Percentiles rank a stretch among this genome's conserved stretches.
phyloP scores from a whole-genome alignment of 352 stramenopile species.

The Phytopythium cucurbitacearum region DNA sequence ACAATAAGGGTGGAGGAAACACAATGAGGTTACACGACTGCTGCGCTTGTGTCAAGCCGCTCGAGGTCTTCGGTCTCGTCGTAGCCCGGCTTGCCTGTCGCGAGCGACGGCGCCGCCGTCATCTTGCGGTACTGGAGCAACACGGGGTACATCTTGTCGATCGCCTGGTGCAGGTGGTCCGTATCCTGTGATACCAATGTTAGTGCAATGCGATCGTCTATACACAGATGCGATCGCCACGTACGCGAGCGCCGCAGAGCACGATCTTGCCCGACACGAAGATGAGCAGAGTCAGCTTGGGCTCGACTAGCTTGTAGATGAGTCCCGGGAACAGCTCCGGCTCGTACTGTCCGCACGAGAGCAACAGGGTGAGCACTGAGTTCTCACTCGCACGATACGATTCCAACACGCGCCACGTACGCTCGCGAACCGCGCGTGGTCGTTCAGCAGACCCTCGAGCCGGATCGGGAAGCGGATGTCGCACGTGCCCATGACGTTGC shows the following conservation, averaged over 20 bases:
- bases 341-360: slow-evolving; percentile 95
- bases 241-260: slow-evolving; percentile 96
- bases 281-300: slow-evolving; percentile 98
- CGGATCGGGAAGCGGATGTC: slow-evolving; percentile 98
- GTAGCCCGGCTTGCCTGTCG: slow-evolving; percentile 64
- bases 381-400: slow-evolving; percentile 91
- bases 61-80: slow-evolving; percentile 66
- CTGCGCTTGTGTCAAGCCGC: slow-evolving; percentile 51
- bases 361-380: slow-evolving; percentile 91
- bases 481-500: slow-evolving; percentile 98
- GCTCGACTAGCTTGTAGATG: slow-evolving; percentile 97
- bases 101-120: slow-evolving; percentile 62
- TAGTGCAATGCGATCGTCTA: not conserved
- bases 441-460: slow-evolving; percentile 97
- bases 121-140: slow-evolving; percentile 70
- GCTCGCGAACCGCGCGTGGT: slow-evolving; percentile 93
- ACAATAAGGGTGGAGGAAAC: too few species aligned
- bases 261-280: slow-evolving; percentile 99
- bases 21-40: slow-evolving; percentile 14
- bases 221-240: slow-evolving; percentile 19
- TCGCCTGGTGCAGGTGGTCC: slow-evolving; percentile 49
- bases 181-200: slow-evolving; percentile 22
- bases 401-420: slow-evolving; percentile 32
- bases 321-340: slow-evolving; percentile 99
- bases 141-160: slow-evolving; percentile 71